A percentile compares a stretch with the other conserved stretches of the same genome.
phyloP scores from a whole-genome alignment of 331 rosid species.

The Rosa hybrid region DNA sequence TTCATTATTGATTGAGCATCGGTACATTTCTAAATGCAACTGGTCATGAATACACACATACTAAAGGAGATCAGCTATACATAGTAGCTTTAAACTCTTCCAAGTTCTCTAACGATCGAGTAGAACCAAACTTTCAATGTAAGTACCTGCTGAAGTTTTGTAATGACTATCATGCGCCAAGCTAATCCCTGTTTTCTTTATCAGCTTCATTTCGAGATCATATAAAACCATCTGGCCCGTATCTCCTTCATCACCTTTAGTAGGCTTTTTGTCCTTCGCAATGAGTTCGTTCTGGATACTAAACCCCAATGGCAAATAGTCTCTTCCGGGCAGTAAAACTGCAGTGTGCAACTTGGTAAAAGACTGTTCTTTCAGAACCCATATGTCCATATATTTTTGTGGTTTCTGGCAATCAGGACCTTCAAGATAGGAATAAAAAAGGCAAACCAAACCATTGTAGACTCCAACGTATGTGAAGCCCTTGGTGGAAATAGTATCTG shows the following conservation, averaged over 20 bases:
- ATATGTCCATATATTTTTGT: neutral
- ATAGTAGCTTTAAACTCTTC: neutral
- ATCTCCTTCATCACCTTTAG: neutral
- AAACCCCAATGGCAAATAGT: neutral
- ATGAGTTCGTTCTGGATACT: neutral
- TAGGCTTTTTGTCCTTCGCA: neutral
- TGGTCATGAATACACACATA: neutral
- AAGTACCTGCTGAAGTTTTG: neutral
- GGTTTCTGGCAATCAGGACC: neutral
- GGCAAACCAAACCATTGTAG: neutral
- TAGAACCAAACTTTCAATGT: constrained; percentile 7
- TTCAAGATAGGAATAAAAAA: neutral
- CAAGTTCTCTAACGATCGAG: neutral
- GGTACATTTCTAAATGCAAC: neutral
- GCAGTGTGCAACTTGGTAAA: neutral
- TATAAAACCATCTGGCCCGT: neutral
- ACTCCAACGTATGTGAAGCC: neutral
- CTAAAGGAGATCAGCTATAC: neutral
- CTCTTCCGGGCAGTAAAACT: neutral
- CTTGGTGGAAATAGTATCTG: neutral
- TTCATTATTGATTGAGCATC: neutral
- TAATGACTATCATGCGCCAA: neutral
- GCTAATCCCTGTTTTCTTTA: neutral
- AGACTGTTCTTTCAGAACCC: neutral
- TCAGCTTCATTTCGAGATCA: neutral